A percentile compares a stretch with the other conserved stretches of the same genome.
Evolutionary conservation across 768 basidiomycete genomes (phyloP).

Genomic region (Jaapia argillacea): DNA sequence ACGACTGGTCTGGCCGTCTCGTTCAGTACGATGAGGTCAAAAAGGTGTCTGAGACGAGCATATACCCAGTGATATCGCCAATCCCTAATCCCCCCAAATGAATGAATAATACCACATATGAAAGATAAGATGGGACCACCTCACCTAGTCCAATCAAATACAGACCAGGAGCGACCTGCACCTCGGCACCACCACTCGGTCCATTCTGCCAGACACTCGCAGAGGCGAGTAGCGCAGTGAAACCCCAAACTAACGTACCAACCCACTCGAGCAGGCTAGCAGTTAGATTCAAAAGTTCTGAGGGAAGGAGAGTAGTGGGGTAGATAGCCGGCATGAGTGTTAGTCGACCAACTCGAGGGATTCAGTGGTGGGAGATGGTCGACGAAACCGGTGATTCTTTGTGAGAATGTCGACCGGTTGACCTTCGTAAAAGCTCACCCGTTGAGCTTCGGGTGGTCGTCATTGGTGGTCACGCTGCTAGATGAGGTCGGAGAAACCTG

Average conservation of each 20-base stretch:
- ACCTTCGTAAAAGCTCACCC: too few relatives aligned
- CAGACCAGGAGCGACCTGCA: background rate
- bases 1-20: slow-evolving; percentile 47
- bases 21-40: slow-evolving; percentile 3
- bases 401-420: too few relatives aligned
- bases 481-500: too few relatives aligned
- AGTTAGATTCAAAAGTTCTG: background rate
- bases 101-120: background rate
- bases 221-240: background rate
- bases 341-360: too few relatives aligned
- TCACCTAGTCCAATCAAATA: background rate
- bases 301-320: background rate
- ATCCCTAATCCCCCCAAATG: slow-evolving; percentile 30
- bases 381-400: too few relatives aligned
- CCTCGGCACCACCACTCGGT: background rate
- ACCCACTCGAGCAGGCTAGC: background rate
- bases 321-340: background rate
- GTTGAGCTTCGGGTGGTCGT: too few relatives aligned
- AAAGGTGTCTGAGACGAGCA: slow-evolving; percentile 2
- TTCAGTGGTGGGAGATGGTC: too few relatives aligned
- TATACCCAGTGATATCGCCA: slow-evolving; percentile 67
- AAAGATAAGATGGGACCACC: background rate
- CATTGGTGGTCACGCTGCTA: too few relatives aligned
- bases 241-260: background rate
- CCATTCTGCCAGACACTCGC: background rate